These are phyloP conservation scores for Neotropicomus parvogracilis DNA, from an alignment of 1,284 basidiomycete genomes.

Conservation along the genomic window DNA sequence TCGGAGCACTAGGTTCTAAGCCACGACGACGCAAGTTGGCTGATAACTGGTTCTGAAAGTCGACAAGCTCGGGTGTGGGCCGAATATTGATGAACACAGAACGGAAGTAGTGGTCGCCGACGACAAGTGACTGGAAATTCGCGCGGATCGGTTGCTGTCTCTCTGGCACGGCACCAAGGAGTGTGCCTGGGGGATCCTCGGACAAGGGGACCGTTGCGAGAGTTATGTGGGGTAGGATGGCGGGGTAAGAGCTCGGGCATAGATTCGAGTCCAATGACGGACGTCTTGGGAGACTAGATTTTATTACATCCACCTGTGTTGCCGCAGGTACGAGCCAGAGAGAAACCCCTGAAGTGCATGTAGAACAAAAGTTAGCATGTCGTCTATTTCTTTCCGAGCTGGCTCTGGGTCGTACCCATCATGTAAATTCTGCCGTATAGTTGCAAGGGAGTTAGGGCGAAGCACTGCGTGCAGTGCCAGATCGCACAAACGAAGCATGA, in stretches of 20 bases:
- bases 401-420: conserved; percentile 23
- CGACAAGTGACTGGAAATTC: conserved; percentile 51
- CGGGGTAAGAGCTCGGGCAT: conserved; percentile 45
- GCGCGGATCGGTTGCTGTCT: conserved; percentile 27
- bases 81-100: conserved; percentile 60
- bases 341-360: conserved; percentile 41
- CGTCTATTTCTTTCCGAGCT: background rate
- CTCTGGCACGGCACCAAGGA: conserved; percentile 42
- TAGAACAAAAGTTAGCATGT: conserved; percentile 2
- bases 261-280: conserved; percentile 11
- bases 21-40: conserved; percentile 33
- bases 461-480: background rate
- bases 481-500: background rate
- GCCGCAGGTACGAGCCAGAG: conserved; percentile 61
- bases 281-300: conserved; percentile 42
- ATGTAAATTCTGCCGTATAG: background rate
- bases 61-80: conserved; percentile 42
- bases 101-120: conserved; percentile 62
- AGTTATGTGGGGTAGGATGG: conserved; percentile 67
- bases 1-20: conserved; percentile 45
- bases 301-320: conserved; percentile 39
- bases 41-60: conserved; percentile 50
- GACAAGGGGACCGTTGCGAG: conserved; percentile 47
- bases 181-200: conserved; percentile 22
- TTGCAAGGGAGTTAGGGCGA: background rate